phyloP scores from a whole-genome alignment of 2,329 filamentous ascomycete genomes.

The Clonostachys chloroleuca region DNA sequence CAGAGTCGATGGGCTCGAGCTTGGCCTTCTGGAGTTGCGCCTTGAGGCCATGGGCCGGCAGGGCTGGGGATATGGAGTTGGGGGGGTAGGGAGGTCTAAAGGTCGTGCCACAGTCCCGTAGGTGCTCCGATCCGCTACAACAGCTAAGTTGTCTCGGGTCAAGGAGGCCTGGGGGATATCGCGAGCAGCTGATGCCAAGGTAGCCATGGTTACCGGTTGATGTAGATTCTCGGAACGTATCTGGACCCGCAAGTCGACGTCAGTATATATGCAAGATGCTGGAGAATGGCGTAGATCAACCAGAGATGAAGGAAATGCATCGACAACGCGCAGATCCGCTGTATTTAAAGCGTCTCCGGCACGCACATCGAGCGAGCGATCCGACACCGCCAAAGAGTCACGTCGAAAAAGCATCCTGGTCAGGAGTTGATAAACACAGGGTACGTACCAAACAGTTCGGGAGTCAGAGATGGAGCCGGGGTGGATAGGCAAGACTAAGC shows the following conservation, averaged over 20 bases:
- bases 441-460: constrained; percentile 10
- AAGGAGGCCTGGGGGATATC: constrained; percentile 59
- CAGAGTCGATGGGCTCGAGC: constrained; percentile 71
- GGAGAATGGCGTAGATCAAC: too few relatives aligned
- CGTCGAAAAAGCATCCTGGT: constrained; percentile 5
- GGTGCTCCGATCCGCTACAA: constrained; percentile 64
- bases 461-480: background rate
- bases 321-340: too few relatives aligned
- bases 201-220: constrained; percentile 50
- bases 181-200: constrained; percentile 62
- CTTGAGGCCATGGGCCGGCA: constrained; percentile 77
- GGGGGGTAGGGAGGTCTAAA: constrained; percentile 78
- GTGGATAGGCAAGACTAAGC: background rate
- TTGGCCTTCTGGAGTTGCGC: constrained; percentile 55
- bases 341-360: too few relatives aligned
- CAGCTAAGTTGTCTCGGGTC: constrained; percentile 68
- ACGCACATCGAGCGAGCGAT: background rate
- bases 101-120: constrained; percentile 54
- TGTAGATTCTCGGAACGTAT: background rate
- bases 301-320: too few relatives aligned
- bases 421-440: constrained; percentile 10
- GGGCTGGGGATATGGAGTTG: constrained; percentile 86
- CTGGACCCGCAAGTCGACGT: too few relatives aligned
- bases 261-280: too few relatives aligned
- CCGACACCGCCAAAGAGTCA: constrained; percentile 1